A percentile compares a stretch with the other conserved stretches of the same genome.
Conservation (phyloP, 1,284 basidiomycete species). For the Apiotrichum mycotoxinovorans region DNA sequence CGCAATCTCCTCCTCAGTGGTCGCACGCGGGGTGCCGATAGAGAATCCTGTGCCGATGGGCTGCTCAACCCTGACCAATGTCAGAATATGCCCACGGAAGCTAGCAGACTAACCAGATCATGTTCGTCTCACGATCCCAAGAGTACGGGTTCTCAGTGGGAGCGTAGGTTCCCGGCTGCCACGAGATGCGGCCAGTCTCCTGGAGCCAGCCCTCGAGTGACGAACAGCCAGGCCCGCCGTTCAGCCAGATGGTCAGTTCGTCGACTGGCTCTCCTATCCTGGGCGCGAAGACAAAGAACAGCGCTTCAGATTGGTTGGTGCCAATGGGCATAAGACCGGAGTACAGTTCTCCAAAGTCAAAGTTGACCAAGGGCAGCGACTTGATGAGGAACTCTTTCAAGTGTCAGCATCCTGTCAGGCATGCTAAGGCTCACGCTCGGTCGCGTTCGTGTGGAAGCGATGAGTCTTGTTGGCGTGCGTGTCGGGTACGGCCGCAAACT, state of each 20-base stretch:
- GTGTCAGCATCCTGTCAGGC: too few relatives aligned
- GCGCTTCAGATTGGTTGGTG: neutral
- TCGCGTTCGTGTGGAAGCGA: too few relatives aligned
- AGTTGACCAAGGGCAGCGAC: constrained; percentile 22
- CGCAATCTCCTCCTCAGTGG: constrained; percentile 39
- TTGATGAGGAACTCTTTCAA: constrained; percentile 21
- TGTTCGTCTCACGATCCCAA: constrained; percentile 66
- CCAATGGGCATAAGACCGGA: constrained; percentile 24
- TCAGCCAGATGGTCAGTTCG: constrained; percentile 32
- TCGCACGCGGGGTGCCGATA: constrained; percentile 65
- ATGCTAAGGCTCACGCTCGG: too few relatives aligned
- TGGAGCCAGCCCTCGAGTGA: constrained; percentile 71
- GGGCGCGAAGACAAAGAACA: constrained; percentile 28
- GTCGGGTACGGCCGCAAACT: too few relatives aligned
- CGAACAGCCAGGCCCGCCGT: constrained; percentile 55
- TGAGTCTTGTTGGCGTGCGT: too few relatives aligned
- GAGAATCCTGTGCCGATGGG: constrained; percentile 79
- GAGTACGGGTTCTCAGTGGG: constrained; percentile 66
- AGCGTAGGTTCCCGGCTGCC: constrained; percentile 63
- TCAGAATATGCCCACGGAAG: neutral
- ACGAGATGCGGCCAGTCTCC: constrained; percentile 75
- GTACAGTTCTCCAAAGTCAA: constrained; percentile 27
- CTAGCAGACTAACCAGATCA: constrained; percentile 21
- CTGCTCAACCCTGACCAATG: constrained; percentile 54
- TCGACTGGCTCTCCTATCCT: constrained; percentile 15